Percentiles rank a stretch among this genome's conserved stretches.
Evolutionary conservation across 2,329 filamentous ascomycete species (phyloP).

Genomic region (Metarhizium rileyi): DNA sequence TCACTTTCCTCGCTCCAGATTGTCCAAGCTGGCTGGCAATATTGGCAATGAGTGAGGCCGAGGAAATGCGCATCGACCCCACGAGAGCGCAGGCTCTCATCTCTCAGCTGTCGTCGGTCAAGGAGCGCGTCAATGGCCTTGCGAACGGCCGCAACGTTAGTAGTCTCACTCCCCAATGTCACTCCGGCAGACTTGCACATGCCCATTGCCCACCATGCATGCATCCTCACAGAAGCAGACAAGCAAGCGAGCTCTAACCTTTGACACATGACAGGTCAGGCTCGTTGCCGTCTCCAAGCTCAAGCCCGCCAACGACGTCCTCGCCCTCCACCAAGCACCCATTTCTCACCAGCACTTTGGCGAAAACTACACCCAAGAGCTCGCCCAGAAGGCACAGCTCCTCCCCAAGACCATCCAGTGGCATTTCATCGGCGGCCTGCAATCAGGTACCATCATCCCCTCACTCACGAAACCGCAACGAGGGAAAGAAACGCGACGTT

Average conservation of each 20-base stretch:
- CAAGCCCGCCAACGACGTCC: constrained; percentile 85
- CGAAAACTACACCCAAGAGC: constrained; percentile 92
- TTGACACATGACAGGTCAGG: constrained; percentile 46
- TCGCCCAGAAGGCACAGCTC: constrained; percentile 73
- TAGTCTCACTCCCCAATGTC: constrained; percentile 8
- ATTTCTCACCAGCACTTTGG: constrained; percentile 70
- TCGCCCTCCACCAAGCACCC: constrained; percentile 62
- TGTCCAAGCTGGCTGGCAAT: not conserved
- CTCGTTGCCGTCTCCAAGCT: constrained; percentile 94
- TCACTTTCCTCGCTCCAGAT: not conserved
- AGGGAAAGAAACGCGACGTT: not conserved
- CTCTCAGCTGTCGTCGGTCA: constrained; percentile 52
- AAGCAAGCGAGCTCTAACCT: no score
- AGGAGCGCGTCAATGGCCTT: constrained; percentile 44
- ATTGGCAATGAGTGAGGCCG: constrained; percentile 31
- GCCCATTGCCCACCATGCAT: no score
- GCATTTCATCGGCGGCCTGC: constrained; percentile 95
- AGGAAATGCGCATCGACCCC: constrained; percentile 53
- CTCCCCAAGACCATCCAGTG: constrained; percentile 71
- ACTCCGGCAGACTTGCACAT: not conserved
- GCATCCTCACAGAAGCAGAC: no score
- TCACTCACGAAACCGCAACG: not conserved
- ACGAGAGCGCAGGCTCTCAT: constrained; percentile 52
- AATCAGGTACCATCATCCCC: constrained; percentile 45
- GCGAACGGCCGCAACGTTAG: constrained; percentile 46